Evolutionary conservation across 768 basidiomycete genomes (phyloP), one percentile per base, ranked within the genome.

Genomic region (Podaxis sp.): DNA sequence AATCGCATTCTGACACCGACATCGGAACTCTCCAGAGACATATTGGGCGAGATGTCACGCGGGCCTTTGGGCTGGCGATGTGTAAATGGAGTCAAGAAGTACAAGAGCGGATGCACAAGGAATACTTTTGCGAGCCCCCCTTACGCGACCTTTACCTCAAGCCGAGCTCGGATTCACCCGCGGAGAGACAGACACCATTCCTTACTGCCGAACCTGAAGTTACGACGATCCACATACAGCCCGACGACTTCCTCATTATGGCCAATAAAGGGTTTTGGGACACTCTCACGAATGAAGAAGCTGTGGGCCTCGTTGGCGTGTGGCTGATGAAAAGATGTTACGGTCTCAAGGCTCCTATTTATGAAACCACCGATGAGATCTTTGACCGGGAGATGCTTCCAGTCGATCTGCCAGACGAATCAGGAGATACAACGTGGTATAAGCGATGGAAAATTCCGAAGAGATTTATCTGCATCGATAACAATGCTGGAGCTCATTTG

Each of bases 241-340:
- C 79, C 1, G 81, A 79, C 33, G 83, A 83, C 65, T 86, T 87
- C 68, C 67, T 87, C 53, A 79, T 87, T 33, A 66, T 87, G 69
- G 83, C 78, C 0, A 80, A 80, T 1, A 78, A 79, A 64, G 86
- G 84, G 5, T 71, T 87, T 7, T 85, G 80, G 77, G 82, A 87
- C 49, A 76, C 77, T 52, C 73, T 87, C 59, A 79, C 80, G 28
- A 82, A 79, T 70, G 79, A 83, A 63, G 85, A 87, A 67, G 81
- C 79, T 2, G 82, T 86, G 44, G 82, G 81, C 0, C 76, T 86
- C 19, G 79, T 85, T 19, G 85, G 82, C 5, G 68, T 74, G 28
- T 83, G 82, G 77, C 69, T 82, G 22, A 69, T 79, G 52, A 54
- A 56, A 44, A 40, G n/a, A 67, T 69, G 61, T 6, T 55, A 48